These are phyloP conservation scores for Xylariomycetidae sp. DNA, from an alignment of 2,329 filamentous ascomycete genomes.

Conservation along the genomic window DNA sequence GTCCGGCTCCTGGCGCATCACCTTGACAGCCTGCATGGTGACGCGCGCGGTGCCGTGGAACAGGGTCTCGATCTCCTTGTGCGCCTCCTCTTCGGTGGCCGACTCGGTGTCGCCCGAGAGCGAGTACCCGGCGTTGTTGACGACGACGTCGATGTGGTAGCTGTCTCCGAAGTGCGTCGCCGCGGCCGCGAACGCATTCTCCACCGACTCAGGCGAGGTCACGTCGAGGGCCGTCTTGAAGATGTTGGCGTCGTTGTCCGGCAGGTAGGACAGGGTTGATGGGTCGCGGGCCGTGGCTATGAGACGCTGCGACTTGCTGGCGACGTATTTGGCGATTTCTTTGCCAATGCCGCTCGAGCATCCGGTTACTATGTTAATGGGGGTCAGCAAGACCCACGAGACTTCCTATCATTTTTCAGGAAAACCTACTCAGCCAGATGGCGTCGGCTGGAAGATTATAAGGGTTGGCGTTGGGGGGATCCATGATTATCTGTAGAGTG, in stretches of 20 bases:
- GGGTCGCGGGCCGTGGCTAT: slow-evolving; percentile 9
- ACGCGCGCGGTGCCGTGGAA: slow-evolving; percentile 11
- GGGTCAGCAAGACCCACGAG: too few species aligned
- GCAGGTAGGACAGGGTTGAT: slow-evolving; percentile 7
- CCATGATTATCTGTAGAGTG: too few species aligned
- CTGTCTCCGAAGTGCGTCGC: slow-evolving; percentile 4
- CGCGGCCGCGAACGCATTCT: slow-evolving; percentile 6
- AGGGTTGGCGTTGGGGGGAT: slow-evolving; percentile 11
- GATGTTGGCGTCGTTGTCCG: slow-evolving; percentile 3
- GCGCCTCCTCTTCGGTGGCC: slow-evolving; percentile 9
- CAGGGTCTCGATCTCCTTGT: slow-evolving; percentile 10
- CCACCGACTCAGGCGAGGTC: slow-evolving; percentile 2
- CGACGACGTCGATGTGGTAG: slow-evolving; percentile 10
- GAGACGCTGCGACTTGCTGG: slow-evolving; percentile 9
- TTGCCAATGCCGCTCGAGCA: slow-evolving; percentile 14
- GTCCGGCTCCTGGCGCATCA: slow-evolving; percentile 6
- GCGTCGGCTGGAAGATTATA: slow-evolving; percentile 11
- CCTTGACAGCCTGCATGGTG: slow-evolving; percentile 4
- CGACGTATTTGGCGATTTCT: slow-evolving; percentile 8
- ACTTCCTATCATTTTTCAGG: too few species aligned
- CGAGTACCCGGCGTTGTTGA: slow-evolving; percentile 13
- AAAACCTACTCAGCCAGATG: slow-evolving; percentile 8
- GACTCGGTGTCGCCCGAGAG: slow-evolving; percentile 9
- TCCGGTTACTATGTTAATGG: slow-evolving; percentile 7
- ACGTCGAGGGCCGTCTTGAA: slow-evolving; percentile 9